A percentile compares a stretch with the other conserved stretches of the same genome.
phyloP scores from a whole-genome alignment of 2,329 filamentous ascomycete genomes.

The Monosporascus sp. region DNA sequence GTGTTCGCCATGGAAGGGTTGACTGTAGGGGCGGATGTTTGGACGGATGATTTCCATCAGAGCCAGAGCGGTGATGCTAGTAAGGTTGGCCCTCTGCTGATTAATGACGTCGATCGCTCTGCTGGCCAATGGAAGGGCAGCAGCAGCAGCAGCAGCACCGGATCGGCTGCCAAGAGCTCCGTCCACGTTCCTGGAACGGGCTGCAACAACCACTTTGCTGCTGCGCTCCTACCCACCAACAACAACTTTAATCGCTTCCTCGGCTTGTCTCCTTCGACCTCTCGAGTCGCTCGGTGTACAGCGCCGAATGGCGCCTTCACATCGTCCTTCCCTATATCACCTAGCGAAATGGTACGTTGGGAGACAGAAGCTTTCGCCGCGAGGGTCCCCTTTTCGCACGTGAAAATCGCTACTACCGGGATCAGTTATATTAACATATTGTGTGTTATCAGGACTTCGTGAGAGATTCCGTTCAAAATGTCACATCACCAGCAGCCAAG shows the following conservation, averaged over 20 bases:
- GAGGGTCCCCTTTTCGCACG: constrained; percentile 1
- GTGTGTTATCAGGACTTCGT: constrained; percentile 20
- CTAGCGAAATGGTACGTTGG: constrained; percentile 13
- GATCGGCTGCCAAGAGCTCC: constrained; percentile 16
- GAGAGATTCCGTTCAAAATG: constrained; percentile 28
- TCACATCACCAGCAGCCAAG: constrained; percentile 48
- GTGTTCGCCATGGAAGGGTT: background rate
- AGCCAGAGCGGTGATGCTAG: background rate
- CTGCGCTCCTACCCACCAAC: background rate
- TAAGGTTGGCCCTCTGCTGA: background rate
- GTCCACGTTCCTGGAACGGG: background rate
- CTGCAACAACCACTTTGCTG: background rate
- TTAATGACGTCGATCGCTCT: constrained; percentile 9
- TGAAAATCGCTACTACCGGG: too few species aligned
- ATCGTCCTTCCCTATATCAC: background rate
- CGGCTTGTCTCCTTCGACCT: background rate
- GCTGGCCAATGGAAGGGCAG: constrained; percentile 5
- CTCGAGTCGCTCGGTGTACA: background rate
- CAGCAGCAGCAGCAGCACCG: background rate
- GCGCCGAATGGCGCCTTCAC: constrained; percentile 11
- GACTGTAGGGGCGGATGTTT: background rate
- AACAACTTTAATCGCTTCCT: background rate
- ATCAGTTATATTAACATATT: background rate
- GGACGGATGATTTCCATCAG: background rate
- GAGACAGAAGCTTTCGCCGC: background rate